phyloP scores from a whole-genome alignment of 2,329 filamentous ascomycete species.

The Nemania sp. region DNA sequence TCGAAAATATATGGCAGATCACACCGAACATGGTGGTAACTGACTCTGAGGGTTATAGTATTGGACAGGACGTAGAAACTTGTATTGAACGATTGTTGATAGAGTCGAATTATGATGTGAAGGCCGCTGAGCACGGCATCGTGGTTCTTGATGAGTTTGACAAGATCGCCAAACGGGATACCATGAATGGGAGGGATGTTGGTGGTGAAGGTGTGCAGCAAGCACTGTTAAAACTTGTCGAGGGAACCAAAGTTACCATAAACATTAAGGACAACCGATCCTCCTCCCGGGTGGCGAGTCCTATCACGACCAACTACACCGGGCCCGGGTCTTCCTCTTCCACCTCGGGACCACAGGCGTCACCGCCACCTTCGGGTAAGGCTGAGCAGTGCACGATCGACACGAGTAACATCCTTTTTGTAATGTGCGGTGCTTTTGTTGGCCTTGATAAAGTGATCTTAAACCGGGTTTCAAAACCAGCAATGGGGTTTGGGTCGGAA shows the following conservation, averaged over 20 bases:
- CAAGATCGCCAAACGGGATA: conserved; percentile 90
- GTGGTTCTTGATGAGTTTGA: conserved; percentile 97
- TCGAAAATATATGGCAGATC: too few species aligned
- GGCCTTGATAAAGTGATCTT: conserved; percentile 87
- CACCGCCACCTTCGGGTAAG: conserved; percentile 53
- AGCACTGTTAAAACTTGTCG: conserved; percentile 91
- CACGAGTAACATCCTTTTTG: conserved; percentile 96
- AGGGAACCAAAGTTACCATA: conserved; percentile 91
- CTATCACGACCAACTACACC: conserved; percentile 59
- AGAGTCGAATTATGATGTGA: conserved; percentile 86
- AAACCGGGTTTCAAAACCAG: conserved; percentile 80
- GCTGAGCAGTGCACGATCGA: conserved; percentile 74
- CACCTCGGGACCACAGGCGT: conserved; percentile 46
- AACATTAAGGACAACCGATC: conserved; percentile 81
- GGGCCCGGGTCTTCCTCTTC: conserved; percentile 51
- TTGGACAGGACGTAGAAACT: conserved; percentile 95
- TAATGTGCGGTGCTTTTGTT: conserved; percentile 94
- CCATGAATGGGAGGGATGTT: conserved; percentile 88
- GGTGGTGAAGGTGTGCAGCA: conserved; percentile 97
- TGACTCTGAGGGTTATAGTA: conserved; percentile 43
- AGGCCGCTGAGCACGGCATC: conserved; percentile 85
- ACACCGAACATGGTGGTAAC: too few species aligned
- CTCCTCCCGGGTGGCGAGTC: conserved; percentile 51
- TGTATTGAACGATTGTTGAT: conserved; percentile 90
- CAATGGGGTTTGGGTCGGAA: conserved; percentile 89